Base-by-base conservation (phyloP, 257 asterid species). In the Jasminum sambac region DNA sequence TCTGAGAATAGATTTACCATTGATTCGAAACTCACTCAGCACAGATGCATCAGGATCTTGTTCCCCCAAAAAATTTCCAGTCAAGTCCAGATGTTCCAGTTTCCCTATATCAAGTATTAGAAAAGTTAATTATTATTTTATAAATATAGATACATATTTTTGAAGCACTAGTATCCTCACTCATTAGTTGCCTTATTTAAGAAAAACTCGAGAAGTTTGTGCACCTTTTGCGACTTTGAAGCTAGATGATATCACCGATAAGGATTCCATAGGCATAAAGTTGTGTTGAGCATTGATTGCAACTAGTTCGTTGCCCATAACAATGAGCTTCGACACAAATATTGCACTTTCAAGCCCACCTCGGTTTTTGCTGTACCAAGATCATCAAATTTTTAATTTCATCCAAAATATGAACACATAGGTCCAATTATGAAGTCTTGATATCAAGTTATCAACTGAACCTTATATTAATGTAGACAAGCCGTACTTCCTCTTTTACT, bases 261-360 rank as follows among this genome's bases (percentile, higher is more conserved):
- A 64, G 8, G 96, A 87, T 74, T 85, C 96, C 75, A 64, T 24
- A 44, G 96, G 91, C 96, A 94, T 89, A 71, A 77, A 76, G 86
- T 88, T 94, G 75, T 78, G 87, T 80, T 82, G 79, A 52, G 97
- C 90, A 71, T 88, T 81, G 67, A 94, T 73, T 63, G 95, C 81
- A 70, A 79, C 71, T 37, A 89, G 81, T 70, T 80, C 76, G 24
- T 80, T 84, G 9, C 90, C 85, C 39, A 76, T 74, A 63, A 78
- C 71, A 78, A 93, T 72, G 72, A 93, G 87, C 81, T 77, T 83
- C 1, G 92, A 76, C 70, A 90, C 58, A 73, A 93, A 93, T 12
- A 69, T 76, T 76, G 97, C 97, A 79, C 94, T 83, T 86, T 84
- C 95, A 76, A 72, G 71, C 72, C 92, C 96, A 68, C 97, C 97